Evolutionary conservation across 108 stramenopile genomes (phyloP).

Genomic region (Stephanodiscus minutulus): DNA sequence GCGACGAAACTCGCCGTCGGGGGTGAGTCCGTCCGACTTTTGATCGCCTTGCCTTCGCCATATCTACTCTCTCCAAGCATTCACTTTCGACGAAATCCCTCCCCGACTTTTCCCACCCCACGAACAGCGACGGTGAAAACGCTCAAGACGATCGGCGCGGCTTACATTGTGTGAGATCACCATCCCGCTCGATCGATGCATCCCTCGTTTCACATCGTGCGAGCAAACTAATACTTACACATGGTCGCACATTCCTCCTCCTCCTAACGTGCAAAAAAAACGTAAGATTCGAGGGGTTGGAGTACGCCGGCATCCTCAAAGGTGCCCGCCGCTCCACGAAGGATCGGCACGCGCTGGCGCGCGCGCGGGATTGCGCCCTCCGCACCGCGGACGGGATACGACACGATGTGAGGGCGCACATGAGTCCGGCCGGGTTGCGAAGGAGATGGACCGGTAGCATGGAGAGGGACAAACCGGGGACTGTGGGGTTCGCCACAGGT

Average conservation of each 20-base stretch:
- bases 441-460: slow-evolving; percentile 11
- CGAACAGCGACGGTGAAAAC: slow-evolving; percentile 11
- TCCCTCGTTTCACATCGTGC: neutral
- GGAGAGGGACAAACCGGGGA: slow-evolving; percentile 37
- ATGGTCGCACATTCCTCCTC: neutral
- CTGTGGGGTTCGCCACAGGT: slow-evolving; percentile 34
- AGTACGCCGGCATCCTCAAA: slow-evolving; percentile 46
- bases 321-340: slow-evolving; percentile 27
- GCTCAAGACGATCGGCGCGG: slow-evolving; percentile 35
- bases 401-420: slow-evolving; percentile 26
- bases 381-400: slow-evolving; percentile 37
- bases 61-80: neutral
- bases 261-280: neutral
- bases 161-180: slow-evolving; percentile 37
- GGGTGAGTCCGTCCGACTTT: slow-evolving; percentile 17
- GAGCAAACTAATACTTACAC: neutral
- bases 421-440: slow-evolving; percentile 15
- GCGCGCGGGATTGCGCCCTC: slow-evolving; percentile 31
- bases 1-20: slow-evolving; percentile 29
- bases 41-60: neutral
- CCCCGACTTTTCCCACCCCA: neutral
- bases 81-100: neutral
- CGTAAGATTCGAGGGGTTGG: slow-evolving; percentile 48
- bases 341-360: slow-evolving; percentile 15
- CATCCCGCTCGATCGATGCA: neutral